Base-by-base conservation (phyloP, 2,329 filamentous ascomycete genomes). In the Aschersonia sp. region DNA sequence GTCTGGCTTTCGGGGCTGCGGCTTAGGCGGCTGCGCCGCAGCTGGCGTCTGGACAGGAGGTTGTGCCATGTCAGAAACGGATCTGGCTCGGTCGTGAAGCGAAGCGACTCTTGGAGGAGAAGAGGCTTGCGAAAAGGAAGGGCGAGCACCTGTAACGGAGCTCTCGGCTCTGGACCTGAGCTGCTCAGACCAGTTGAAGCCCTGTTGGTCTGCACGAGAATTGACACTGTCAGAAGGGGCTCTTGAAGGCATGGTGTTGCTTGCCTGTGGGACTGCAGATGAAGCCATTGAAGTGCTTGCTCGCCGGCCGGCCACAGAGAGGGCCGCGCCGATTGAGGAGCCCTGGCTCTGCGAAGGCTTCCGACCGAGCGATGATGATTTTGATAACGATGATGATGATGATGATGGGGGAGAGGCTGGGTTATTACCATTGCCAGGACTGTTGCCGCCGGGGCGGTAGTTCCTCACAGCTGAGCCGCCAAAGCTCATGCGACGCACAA, bases 111-210 rank as follows among this genome's bases (percentile, higher is more conserved):
- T 60, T 37, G 61, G 62, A 32, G 62, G 65, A 43, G 63, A 65
- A 47, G 70, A 69, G 48, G 72, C 73, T 56, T 80, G 75, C 44
- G 73, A 72, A 60, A 83, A 81, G 43, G 73, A 74, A 43, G 78
- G 68, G 49, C 78, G 73, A 40, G 45, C 63, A 55, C 72, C 73
- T 42, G 74, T 66, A 50, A 82, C 74, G 58, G 79, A 83, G 67
- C 87, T 89, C 70, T 94, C 87, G 58, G 89, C 89, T 63, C 89
- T 85, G 60, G 82, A 84, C 66, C 88, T 87, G 73, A 96, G 80
- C 71, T 94, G 89, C 72, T 96, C 90, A 62, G 87, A 87, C 85
- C 90, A 95, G 69, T 94, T 94, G 76, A 94, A 95, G 65, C 86
- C 87, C 75, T 64, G 62, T 60, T 92, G 87, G 75, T 87, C 85